These are phyloP conservation scores for Astragalus glycyphyllos DNA, from an alignment of 306 rosid species.

Conservation along the genomic window DNA sequence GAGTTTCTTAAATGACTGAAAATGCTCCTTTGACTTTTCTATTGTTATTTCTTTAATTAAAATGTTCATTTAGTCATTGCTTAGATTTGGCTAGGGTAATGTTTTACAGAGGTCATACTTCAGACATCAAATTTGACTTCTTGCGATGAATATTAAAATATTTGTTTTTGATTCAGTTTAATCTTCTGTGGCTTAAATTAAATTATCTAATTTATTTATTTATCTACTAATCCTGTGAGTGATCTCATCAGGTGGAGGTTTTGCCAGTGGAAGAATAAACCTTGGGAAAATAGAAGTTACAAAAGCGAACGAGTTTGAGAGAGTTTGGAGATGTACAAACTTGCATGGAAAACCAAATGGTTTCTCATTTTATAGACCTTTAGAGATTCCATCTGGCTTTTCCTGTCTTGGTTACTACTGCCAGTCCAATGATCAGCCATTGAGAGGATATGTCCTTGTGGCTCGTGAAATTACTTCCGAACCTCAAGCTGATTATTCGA, in stretches of 20 bases:
- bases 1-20: neutral
- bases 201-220: neutral
- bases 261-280: constrained; percentile 70
- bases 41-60: constrained; percentile 6
- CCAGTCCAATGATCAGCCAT: constrained; percentile 65
- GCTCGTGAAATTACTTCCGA: constrained; percentile 56
- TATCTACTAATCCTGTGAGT: constrained; percentile 44
- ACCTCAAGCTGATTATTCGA: constrained; percentile 34
- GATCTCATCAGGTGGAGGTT: constrained; percentile 69
- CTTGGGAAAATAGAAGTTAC: constrained; percentile 78
- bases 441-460: constrained; percentile 74
- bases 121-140: constrained; percentile 23
- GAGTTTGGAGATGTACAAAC: constrained; percentile 61
- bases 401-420: constrained; percentile 87
- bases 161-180: constrained; percentile 9
- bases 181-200: constrained; percentile 32
- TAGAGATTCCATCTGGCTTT: constrained; percentile 70
- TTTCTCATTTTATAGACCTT: constrained; percentile 78
- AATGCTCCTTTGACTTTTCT: neutral
- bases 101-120: neutral
- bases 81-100: constrained; percentile 2
- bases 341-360: constrained; percentile 56
- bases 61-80: neutral
- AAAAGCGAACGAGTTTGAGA: constrained; percentile 61
- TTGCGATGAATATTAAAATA: constrained; percentile 19